Percentiles rank a stretch among this genome's conserved stretches.
phyloP scores from a whole-genome alignment of 495 filamentous ascomycete species.

The Glonium stellatum region DNA sequence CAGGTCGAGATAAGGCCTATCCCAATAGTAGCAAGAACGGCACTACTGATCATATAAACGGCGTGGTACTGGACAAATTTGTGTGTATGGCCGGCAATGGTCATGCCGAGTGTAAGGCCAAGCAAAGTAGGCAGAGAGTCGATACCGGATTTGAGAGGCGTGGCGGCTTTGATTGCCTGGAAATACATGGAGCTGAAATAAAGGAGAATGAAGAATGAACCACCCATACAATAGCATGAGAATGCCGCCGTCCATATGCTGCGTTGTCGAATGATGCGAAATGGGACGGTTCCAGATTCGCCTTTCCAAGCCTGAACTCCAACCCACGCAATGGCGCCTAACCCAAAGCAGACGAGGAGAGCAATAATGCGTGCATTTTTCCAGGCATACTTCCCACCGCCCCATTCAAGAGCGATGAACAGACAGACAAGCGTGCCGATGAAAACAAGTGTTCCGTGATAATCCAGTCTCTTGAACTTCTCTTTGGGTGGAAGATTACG shows the following conservation, averaged over 20 bases:
- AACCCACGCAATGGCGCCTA: slow-evolving; percentile 20
- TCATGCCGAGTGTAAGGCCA: slow-evolving; percentile 50
- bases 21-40: slow-evolving; percentile 20
- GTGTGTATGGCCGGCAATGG: slow-evolving; percentile 56
- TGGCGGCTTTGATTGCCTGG: slow-evolving; percentile 22
- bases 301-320: slow-evolving; percentile 15
- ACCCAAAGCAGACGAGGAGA: slow-evolving; percentile 38
- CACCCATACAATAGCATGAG: slow-evolving; percentile 15
- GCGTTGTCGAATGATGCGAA: slow-evolving; percentile 18
- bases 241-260: slow-evolving; percentile 34
- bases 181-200: slow-evolving; percentile 36
- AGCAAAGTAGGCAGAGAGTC: slow-evolving; percentile 23
- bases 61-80: slow-evolving; percentile 67
- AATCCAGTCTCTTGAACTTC: slow-evolving; percentile 30
- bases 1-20: slow-evolving; percentile 26
- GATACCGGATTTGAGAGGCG: slow-evolving; percentile 28
- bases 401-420: slow-evolving; percentile 32
- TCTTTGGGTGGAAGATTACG: slow-evolving; percentile 29
- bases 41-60: slow-evolving; percentile 43
- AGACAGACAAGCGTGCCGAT: slow-evolving; percentile 24
- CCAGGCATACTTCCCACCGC: slow-evolving; percentile 29
- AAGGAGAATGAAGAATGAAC: slow-evolving; percentile 22
- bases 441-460: slow-evolving; percentile 23
- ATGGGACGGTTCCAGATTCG: slow-evolving; percentile 19
- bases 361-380: slow-evolving; percentile 40